phyloP scores from a whole-genome alignment of 495 filamentous ascomycete genomes.

The Neurospora hispaniola region DNA sequence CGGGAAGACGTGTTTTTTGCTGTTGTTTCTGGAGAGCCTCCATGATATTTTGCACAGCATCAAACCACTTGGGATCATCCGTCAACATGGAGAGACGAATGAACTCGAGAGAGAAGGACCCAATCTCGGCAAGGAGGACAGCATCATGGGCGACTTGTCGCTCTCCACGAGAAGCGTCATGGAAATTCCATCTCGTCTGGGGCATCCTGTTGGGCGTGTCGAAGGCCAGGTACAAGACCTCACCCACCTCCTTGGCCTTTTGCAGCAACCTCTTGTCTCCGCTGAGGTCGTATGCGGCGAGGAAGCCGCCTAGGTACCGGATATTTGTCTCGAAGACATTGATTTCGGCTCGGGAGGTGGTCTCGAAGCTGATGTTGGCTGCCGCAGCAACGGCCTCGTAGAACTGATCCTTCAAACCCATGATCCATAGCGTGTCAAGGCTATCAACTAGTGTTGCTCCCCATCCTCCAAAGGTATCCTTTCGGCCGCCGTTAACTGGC shows the following conservation, averaged over 20 bases:
- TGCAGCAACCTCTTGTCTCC: slow-evolving; percentile 57
- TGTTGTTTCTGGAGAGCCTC: slow-evolving; percentile 62
- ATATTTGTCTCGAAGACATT: slow-evolving; percentile 78
- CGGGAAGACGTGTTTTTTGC: slow-evolving; percentile 52
- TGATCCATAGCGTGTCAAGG: slow-evolving; percentile 91
- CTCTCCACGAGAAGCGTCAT: slow-evolving; percentile 20
- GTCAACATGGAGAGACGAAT: slow-evolving; percentile 77
- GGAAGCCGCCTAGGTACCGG: slow-evolving; percentile 65
- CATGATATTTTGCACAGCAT: slow-evolving; percentile 73
- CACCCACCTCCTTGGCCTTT: slow-evolving; percentile 73
- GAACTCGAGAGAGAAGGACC: slow-evolving; percentile 74
- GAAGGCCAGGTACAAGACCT: slow-evolving; percentile 76
- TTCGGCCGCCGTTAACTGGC: slow-evolving; percentile 44
- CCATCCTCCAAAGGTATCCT: slow-evolving; percentile 83
- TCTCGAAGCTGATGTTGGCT: slow-evolving; percentile 73
- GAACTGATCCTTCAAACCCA: slow-evolving; percentile 85
- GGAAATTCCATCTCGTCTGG: slow-evolving; percentile 51
- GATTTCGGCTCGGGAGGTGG: slow-evolving; percentile 43
- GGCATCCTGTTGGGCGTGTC: slow-evolving; percentile 93
- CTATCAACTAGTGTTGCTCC: slow-evolving; percentile 85
- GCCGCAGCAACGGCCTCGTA: slow-evolving; percentile 70
- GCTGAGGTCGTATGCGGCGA: slow-evolving; percentile 67
- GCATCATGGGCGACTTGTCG: slow-evolving; percentile 23
- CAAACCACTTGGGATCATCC: slow-evolving; percentile 71
- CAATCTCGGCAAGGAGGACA: slow-evolving; percentile 48